Conservation (phyloP, 2,329 filamentous ascomycete genomes). For the Pyricularia grisea region DNA sequence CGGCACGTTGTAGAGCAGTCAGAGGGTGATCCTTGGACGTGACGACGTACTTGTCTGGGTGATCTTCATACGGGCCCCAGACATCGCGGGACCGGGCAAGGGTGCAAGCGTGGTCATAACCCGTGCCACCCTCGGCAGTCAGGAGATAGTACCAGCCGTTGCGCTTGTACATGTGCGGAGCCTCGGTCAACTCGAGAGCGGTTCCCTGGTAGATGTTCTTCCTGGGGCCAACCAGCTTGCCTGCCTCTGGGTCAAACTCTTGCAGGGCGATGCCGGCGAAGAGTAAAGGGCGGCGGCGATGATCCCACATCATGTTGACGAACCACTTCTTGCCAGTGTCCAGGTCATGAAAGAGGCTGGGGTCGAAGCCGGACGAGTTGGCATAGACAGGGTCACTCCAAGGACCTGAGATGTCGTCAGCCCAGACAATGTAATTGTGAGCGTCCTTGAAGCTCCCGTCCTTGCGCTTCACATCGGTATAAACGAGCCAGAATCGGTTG, state of each 20-base stretch:
- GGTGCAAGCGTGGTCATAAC: constrained; percentile 36
- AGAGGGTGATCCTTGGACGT: constrained; percentile 37
- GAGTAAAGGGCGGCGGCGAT: constrained; percentile 33
- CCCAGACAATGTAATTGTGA: constrained; percentile 53
- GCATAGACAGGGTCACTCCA: constrained; percentile 53
- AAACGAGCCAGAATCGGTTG: constrained; percentile 50
- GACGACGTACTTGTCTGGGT: constrained; percentile 48
- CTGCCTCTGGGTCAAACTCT: constrained; percentile 40
- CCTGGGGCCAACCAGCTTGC: constrained; percentile 42
- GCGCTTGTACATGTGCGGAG: constrained; percentile 32
- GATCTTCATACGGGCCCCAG: constrained; percentile 53
- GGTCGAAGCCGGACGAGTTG: constrained; percentile 55
- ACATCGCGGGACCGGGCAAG: constrained; percentile 41
- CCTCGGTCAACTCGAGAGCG: constrained; percentile 36
- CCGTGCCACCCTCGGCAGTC: constrained; percentile 34
- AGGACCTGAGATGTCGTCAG: constrained; percentile 42
- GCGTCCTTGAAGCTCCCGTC: constrained; percentile 57
- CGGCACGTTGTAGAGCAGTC: constrained; percentile 49
- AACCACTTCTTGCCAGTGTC: constrained; percentile 47
- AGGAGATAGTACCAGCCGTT: constrained; percentile 33
- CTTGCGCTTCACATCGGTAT: constrained; percentile 58
- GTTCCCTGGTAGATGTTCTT: constrained; percentile 48
- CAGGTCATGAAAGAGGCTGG: constrained; percentile 45
- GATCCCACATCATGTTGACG: constrained; percentile 47
- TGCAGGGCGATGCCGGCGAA: constrained; percentile 51